A percentile compares a stretch with the other conserved stretches of the same genome.
Conservation (phyloP, 345 rosid species). For the Bruguiera gymnorhiza region DNA sequence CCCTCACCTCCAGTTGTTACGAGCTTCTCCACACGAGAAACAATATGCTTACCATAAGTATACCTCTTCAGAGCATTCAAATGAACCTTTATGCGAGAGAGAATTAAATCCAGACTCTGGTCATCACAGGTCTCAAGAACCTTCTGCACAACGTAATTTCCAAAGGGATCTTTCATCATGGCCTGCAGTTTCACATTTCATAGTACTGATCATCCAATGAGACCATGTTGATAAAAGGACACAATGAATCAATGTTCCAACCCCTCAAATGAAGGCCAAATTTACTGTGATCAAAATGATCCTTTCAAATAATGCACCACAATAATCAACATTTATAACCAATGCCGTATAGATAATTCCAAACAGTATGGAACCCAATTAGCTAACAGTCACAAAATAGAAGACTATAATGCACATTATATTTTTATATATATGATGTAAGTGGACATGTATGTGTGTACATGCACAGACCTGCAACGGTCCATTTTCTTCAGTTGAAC, state of each 20-base stretch:
- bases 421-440: too few relatives aligned
- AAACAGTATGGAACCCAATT: too few relatives aligned
- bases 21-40: constrained; percentile 92
- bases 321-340: too few relatives aligned
- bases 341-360: too few relatives aligned
- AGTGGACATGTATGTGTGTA: too few relatives aligned
- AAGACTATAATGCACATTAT: too few relatives aligned
- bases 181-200: constrained; percentile 52
- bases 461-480: constrained; percentile 69
- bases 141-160: constrained; percentile 95
- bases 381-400: too few relatives aligned
- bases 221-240: background rate
- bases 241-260: background rate
- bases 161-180: constrained; percentile 98
- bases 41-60: constrained; percentile 97
- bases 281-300: too few relatives aligned
- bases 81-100: constrained; percentile 88
- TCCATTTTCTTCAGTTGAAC: constrained; percentile 90
- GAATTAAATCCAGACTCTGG: constrained; percentile 69
- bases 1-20: constrained; percentile 83
- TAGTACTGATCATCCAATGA: background rate
- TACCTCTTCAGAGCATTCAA: constrained; percentile 81
- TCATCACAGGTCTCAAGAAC: constrained; percentile 94
- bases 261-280: background rate
- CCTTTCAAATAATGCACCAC: too few relatives aligned